Evolutionary conservation across 768 basidiomycete species (phyloP), one percentile per base, ranked within the genome.

Genomic region (Boletus reticuloceps): DNA sequence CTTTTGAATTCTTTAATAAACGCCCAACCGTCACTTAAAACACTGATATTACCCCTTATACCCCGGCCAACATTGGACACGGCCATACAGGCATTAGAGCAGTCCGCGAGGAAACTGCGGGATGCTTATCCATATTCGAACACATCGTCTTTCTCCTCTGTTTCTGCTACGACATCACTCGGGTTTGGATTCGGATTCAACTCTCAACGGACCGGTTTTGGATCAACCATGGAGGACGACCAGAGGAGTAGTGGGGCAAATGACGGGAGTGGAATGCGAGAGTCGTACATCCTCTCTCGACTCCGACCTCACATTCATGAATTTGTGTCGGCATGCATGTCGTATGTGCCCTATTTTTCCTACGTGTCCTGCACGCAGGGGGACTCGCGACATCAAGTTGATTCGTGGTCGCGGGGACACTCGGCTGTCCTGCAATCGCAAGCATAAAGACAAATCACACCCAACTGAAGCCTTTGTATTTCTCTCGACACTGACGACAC

Each of bases 311-410:
- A 87, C 69, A 83, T 92, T 47, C 73, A 78, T 49, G 91, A 92
- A 49, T 94, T 90, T 61, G 84, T 86, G 31, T 80, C 91, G 4
- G 82, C 86, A 31, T 89, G 82, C 69, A 79, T 85, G 68, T 87
- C 91, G 7, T 94, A 93, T 67, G 82, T 93, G 45, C 89, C 89
- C 4, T 93, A 94, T 67, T 94, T 94, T 67, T 88, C 90, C 20
- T 85, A 81, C 61, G 69, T 81, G 50, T 66, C 78, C 14, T 51
- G 64, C 40, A 53, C 72, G 43, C 55, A 62, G 43, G 39, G 32
- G 58, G 22, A 27, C 45, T 65, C 50, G 56, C 64, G 57, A 49
- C 59, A 41, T 29, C 61, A 53, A 49, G 53, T 60, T 62, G 59
- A 64, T 64, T 50, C 62, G 53, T 57, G 70, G 61, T 56, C 72